Base-by-base conservation (phyloP, 164 flowering plant species). In the Tinospora cordifolia region DNA sequence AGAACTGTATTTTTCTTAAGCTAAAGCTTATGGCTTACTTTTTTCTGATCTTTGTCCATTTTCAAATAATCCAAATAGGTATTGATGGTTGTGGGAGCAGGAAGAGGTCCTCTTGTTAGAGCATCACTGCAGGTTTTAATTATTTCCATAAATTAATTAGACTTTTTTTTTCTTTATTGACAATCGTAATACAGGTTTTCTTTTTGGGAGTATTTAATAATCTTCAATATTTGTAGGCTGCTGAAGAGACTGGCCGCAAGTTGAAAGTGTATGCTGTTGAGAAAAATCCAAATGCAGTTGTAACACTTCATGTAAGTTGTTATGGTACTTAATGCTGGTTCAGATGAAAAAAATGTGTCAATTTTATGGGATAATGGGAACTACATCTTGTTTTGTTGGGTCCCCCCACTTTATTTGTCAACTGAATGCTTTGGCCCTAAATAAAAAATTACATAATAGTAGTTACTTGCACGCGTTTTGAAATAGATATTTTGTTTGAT, bases 11-110 rank as follows among this genome's bases (percentile, higher is more conserved):
- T 54, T 54, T n/a, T n/a, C n/a, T n/a, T n/a, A n/a, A n/a, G n/a
- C n/a, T n/a, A n/a, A n/a, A n/a, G n/a, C n/a, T 30, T 30, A 30
- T 54, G 59, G 19, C 59, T 44, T 11, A 44, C 47, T 44, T 44
- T 69, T 12, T 58, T 38, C 59, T 54, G 59, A 25, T 10, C 12
- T 1, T 30, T 64, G 30, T 39, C 59, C 58, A 71, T 69, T 62
- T 76, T n/a, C 25, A 6, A 25, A 49, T 30, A 30, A 30, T 30
- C 2, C 2, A 57, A 47, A 30, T 44, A 94, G 99, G 92, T 95
- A 64, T 76, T 95, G 80, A 95, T 95, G 99, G 99, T 95, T 84
- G 98, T 95, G 24, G 99, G 99, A 79, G 99, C 99, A 58, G 99
- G 99, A 30, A 84, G 99, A 46, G 99, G 99, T 62, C 99, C 99